phyloP scores from a whole-genome alignment of 768 basidiomycete species.

The Amanita inopinata region DNA sequence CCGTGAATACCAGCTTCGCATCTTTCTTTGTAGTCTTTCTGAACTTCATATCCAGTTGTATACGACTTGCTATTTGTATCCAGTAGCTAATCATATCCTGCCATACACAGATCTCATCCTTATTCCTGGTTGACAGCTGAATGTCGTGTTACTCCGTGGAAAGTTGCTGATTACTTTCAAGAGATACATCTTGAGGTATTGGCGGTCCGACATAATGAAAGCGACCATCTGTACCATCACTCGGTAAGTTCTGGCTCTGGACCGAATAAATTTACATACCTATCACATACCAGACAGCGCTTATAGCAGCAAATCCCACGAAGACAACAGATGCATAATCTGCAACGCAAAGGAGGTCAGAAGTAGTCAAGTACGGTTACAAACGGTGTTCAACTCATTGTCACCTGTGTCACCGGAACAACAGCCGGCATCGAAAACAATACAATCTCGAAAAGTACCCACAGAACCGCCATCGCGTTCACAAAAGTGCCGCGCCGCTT shows the following conservation, averaged over 20 bases:
- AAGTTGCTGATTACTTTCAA: too few relatives aligned
- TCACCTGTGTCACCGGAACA: slow-evolving; percentile 39
- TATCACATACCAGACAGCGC: slow-evolving; percentile 51
- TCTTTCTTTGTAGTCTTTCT: too few relatives aligned
- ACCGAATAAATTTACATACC: slow-evolving; percentile 28
- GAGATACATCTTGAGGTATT: slow-evolving; percentile 20
- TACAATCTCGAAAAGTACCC: slow-evolving; percentile 52
- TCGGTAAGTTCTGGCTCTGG: background rate
- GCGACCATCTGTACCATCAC: slow-evolving; percentile 28
- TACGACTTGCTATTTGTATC: too few relatives aligned
- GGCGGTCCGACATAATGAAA: slow-evolving; percentile 36
- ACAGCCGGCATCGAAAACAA: slow-evolving; percentile 62
- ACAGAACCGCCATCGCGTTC: slow-evolving; percentile 45
- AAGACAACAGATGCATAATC: slow-evolving; percentile 65
- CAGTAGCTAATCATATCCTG: too few relatives aligned
- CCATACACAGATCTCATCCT: too few relatives aligned
- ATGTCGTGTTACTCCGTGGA: too few relatives aligned
- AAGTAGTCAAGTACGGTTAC: background rate
- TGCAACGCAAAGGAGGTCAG: slow-evolving; percentile 15
- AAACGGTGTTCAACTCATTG: slow-evolving; percentile 31
- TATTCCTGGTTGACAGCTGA: background rate
- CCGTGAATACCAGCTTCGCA: too few relatives aligned
- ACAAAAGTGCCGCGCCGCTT: slow-evolving; percentile 28
- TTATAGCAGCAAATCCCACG: slow-evolving; percentile 49
- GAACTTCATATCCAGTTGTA: too few relatives aligned